Evolutionary conservation across 129 eudicot genomes (phyloP), one percentile per base, ranked within the genome.

Genomic region (Lonicera japonica): DNA sequence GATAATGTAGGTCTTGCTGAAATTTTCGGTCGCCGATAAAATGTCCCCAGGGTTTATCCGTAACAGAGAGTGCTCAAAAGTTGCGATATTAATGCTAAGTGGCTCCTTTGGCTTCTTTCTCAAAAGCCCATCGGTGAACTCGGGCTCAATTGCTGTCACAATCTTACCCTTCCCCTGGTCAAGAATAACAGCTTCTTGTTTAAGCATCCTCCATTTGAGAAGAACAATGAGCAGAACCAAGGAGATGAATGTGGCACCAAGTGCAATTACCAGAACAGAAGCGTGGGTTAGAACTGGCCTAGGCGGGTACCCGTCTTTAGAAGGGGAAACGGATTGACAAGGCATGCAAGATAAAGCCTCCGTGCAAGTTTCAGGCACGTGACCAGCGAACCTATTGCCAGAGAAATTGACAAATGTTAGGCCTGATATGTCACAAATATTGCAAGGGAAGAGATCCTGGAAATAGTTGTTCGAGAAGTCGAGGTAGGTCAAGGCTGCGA

Each of bases 21-120:
- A 91, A 23, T 91, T 91, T 43, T 82, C 96, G n/a, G 98, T 91
- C 14, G 98, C 98, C 6, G 86, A 78, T 66, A 88, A 25, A 25
- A 91, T 91, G 52, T 87, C 98, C 5, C 71, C 62, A 17, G 88
- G 79, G 60, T 75, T 80, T 59, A 91, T 45, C 69, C 95, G 74
- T 39, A 86, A 61, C 25, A 87, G 52, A 17, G 90, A 77, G 13
- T 87, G 98, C 78, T 91, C 86, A 62, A 91, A 91, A 15, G 95
- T 91, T 14, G 98, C 98, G 54, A 91, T 34, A 53, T 91, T 91
- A n/a, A 91, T 91, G 78, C 96, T 91, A 8, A 82, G 53, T 7
- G 95, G 96, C 70, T 91, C 91, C 78, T 80, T 91, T 11, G 69
- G 63, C 63, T 75, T 87, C 73, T 77, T 86, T 46, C 75, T 58